phyloP scores from a whole-genome alignment of 2,329 filamentous ascomycete genomes.

The Diaporthe vexans region DNA sequence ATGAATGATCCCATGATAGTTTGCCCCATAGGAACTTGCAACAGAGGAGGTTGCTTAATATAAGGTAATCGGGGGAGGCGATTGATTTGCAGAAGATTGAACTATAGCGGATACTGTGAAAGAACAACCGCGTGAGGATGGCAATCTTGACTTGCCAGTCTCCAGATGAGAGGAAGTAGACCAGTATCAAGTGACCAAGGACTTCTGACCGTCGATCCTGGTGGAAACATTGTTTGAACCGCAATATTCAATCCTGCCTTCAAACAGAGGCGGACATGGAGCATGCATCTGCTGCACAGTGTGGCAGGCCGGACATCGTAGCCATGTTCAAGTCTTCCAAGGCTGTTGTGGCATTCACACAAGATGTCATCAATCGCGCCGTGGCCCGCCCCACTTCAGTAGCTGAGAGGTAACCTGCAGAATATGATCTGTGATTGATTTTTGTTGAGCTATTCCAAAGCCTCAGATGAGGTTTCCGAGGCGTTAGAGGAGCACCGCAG shows the following conservation, averaged over 20 bases:
- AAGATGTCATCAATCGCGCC: background rate
- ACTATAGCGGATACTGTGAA: too few species aligned
- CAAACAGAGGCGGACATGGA: background rate
- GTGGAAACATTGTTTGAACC: background rate
- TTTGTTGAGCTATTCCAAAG: constrained; percentile 8
- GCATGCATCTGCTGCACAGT: background rate
- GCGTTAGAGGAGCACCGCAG: background rate
- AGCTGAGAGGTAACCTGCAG: background rate
- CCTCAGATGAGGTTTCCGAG: background rate
- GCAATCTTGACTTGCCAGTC: background rate
- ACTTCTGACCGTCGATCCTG: background rate
- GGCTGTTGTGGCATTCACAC: background rate
- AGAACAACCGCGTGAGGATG: background rate
- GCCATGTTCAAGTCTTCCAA: background rate
- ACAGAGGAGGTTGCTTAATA: background rate
- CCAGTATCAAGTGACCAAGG: background rate
- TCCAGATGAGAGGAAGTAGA: background rate
- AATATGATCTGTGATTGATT: constrained; percentile 20
- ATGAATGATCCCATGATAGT: background rate
- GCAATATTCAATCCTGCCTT: background rate
- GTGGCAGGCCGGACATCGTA: background rate
- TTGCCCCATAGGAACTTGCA: background rate
- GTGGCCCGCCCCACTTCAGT: background rate
- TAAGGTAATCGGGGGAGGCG: background rate
- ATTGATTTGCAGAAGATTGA: too few species aligned